phyloP scores from a whole-genome alignment of 78 protist species.

The Planoprotostelium fungivorum region DNA sequence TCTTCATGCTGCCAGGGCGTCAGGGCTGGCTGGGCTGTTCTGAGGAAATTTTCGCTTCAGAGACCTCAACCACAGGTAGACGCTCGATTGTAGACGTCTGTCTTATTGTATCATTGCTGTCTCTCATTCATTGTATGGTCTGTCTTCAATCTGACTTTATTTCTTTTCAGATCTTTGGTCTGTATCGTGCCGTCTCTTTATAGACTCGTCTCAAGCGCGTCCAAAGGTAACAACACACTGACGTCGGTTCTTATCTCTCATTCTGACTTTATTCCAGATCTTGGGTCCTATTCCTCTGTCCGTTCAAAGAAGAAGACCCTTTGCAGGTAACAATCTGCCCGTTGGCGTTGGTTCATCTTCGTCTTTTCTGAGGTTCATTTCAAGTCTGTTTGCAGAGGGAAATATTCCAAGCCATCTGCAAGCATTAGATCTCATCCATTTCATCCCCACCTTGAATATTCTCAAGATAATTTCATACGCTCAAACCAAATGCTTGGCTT shows the following conservation, averaged over 20 bases:
- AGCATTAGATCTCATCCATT: no score
- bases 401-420: not conserved
- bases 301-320: no score
- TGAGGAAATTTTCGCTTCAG: no score
- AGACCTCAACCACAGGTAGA: not conserved
- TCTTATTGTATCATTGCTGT: not conserved
- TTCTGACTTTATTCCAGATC: no score
- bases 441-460: no score
- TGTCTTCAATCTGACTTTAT: not conserved
- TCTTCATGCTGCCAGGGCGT: no score
- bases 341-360: not conserved
- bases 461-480: not conserved
- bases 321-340: no score
- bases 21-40: no score
- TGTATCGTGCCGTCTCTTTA: not conserved
- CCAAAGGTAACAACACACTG: not conserved
- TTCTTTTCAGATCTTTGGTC: not conserved
- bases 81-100: not conserved
- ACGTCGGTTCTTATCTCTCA: no score
- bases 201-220: not conserved
- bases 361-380: not conserved
- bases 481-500: not conserved
- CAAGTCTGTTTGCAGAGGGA: not conserved
- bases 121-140: not conserved
- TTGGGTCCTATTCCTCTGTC: no score